These are phyloP conservation scores for Cordyceps cicadae DNA, from an alignment of 2,329 filamentous ascomycete genomes.

Conservation along the genomic window DNA sequence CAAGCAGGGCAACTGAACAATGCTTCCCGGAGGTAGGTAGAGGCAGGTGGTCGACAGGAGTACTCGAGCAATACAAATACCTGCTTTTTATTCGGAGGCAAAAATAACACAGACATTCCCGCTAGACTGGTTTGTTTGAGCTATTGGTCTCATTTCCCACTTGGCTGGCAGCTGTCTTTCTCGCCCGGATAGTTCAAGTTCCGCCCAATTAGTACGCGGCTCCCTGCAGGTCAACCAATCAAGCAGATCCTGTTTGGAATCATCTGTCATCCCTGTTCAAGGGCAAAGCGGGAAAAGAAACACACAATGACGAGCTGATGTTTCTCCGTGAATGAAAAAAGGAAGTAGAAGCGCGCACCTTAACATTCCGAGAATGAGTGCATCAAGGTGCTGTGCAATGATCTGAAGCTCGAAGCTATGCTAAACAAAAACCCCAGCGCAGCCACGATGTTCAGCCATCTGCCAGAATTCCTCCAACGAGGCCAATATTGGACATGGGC, in stretches of 20 bases:
- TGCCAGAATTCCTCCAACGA: background rate
- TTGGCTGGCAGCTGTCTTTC: background rate
- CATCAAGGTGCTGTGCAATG: no score
- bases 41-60: no score
- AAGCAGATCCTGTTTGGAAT: conserved; percentile 6
- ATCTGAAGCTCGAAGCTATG: no score
- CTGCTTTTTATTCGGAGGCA: background rate
- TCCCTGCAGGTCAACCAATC: background rate
- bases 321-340: background rate
- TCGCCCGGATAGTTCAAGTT: background rate
- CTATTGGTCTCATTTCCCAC: background rate
- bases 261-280: background rate
- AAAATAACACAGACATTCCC: background rate
- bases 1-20: no score
- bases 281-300: background rate
- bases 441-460: background rate
- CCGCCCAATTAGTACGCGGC: background rate
- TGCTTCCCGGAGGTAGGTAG: no score
- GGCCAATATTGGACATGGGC: background rate
- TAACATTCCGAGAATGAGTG: background rate
- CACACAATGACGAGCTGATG: background rate
- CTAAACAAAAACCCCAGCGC: no score
- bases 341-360: background rate
- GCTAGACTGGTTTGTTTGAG: background rate
- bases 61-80: no score